phyloP scores from a whole-genome alignment of 2,329 filamentous ascomycete genomes.

The Colletotrichum sp. region DNA sequence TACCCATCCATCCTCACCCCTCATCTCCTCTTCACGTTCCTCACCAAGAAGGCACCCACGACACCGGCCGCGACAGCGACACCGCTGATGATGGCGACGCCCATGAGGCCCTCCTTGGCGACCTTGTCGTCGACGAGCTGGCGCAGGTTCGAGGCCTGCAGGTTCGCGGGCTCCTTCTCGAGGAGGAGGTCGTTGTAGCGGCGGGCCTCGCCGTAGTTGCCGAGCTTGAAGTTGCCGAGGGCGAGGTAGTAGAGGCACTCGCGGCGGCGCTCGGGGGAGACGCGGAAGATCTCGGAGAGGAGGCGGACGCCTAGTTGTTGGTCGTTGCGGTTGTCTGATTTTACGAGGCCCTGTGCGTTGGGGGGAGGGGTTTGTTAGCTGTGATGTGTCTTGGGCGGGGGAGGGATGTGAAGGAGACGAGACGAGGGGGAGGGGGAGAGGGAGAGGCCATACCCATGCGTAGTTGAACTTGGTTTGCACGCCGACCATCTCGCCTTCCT shows the following conservation, averaged over 20 bases:
- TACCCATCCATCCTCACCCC: background rate
- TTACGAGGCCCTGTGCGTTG: conserved; percentile 80
- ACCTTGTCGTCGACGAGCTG: conserved; percentile 95
- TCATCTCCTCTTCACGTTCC: conserved; percentile 69
- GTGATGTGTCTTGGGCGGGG: background rate
- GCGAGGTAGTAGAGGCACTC: conserved; percentile 99
- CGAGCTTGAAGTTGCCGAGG: conserved; percentile 96
- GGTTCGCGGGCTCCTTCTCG: conserved; percentile 88
- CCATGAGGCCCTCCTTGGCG: conserved; percentile 89
- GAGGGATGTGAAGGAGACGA: no score
- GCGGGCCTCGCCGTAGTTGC: conserved; percentile 94
- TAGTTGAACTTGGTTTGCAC: conserved; percentile 99
- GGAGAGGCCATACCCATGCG: conserved; percentile 77
- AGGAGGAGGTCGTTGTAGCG: conserved; percentile 93
- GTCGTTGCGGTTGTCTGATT: conserved; percentile 82
- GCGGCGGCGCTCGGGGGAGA: conserved; percentile 87
- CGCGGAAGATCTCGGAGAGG: conserved; percentile 95
- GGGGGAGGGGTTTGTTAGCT: background rate
- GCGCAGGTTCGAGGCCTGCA: conserved; percentile 87
- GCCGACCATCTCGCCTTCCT: conserved; percentile 95
- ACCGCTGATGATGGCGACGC: conserved; percentile 93
- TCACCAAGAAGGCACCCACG: conserved; percentile 85
- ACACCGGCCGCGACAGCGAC: conserved; percentile 93
- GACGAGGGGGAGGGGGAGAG: background rate
- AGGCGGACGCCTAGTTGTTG: conserved; percentile 95